Conservation (phyloP, 208 protist genomes). For the Acanthamoeba lenticulata region DNA sequence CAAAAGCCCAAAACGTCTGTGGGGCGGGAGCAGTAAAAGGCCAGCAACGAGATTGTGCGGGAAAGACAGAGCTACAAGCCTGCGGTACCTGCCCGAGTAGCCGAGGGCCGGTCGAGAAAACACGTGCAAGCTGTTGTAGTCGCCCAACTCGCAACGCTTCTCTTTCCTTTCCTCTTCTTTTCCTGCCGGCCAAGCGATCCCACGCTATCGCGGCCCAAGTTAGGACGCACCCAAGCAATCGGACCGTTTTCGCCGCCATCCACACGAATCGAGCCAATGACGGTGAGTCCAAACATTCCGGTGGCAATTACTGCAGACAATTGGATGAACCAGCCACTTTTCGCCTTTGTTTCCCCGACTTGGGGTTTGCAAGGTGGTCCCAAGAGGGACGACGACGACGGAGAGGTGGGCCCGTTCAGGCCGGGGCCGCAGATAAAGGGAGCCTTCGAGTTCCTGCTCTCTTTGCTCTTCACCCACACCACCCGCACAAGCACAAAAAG, state of each 20-base stretch:
- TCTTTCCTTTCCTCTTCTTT: neutral
- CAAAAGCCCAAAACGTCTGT: no score
- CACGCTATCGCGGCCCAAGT: no score
- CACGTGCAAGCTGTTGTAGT: no score
- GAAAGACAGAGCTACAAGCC: no score
- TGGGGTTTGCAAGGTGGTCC: neutral
- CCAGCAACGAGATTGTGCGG: no score
- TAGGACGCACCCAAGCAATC: no score
- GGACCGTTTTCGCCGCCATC: neutral
- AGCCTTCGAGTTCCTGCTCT: neutral
- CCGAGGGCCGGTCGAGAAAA: no score
- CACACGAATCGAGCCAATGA: neutral
- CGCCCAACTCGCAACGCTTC: no score
- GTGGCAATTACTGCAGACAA: neutral
- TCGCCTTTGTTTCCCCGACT: neutral
- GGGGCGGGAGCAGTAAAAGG: no score
- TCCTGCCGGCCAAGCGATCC: neutral
- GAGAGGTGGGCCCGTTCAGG: neutral
- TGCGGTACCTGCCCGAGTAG: no score
- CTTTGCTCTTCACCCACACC: neutral
- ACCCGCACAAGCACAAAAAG: no score
- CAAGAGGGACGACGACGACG: neutral
- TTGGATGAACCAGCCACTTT: neutral
- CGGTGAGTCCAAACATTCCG: neutral
- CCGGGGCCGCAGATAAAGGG: neutral